Percentiles rank a stretch among this genome's conserved stretches.
phyloP scores from a whole-genome alignment of 225 moss, liverwort and hornwort species.

The Pseudisothecium myosuroides region DNA sequence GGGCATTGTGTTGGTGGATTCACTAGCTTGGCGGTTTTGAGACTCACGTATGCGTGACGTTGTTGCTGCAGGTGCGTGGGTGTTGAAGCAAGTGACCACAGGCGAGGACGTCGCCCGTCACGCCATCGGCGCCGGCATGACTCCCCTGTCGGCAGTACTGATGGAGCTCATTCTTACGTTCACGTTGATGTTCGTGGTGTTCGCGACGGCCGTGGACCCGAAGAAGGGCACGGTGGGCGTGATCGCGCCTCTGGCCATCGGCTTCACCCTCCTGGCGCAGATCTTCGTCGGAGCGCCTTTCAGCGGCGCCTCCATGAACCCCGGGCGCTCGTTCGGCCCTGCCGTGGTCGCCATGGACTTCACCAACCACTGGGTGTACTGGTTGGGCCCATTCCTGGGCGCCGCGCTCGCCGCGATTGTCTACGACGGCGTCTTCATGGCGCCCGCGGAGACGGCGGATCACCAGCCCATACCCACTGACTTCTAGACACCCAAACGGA shows the following conservation, averaged over 20 bases:
- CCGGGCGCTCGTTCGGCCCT: conserved; percentile 73
- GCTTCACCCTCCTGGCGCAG: conserved; percentile 68
- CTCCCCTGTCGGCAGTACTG: not conserved
- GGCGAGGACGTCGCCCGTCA: conserved; percentile 35
- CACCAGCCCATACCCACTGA: conserved; percentile 20
- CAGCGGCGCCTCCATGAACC: conserved; percentile 74
- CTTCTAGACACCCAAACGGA: not conserved
- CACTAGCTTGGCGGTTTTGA: not conserved
- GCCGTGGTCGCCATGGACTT: conserved; percentile 48
- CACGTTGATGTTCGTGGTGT: conserved; percentile 69
- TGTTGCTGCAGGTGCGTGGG: conserved; percentile 23
- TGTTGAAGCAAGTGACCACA: conserved; percentile 26
- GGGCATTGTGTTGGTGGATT: not conserved
- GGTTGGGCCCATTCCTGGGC: conserved; percentile 66
- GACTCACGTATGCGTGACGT: no score
- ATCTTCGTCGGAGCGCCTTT: conserved; percentile 68
- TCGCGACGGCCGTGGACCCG: conserved; percentile 74
- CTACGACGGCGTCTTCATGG: conserved; percentile 56
- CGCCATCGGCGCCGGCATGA: conserved; percentile 14
- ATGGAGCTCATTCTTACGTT: conserved; percentile 68
- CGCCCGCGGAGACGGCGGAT: not conserved
- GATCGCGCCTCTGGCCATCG: conserved; percentile 76
- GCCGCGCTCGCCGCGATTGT: conserved; percentile 49
- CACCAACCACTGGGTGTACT: conserved; percentile 63
- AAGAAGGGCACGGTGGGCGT: conserved; percentile 62